Evolutionary conservation across 2,329 filamentous ascomycete genomes (phyloP), one percentile per base, ranked within the genome.

Genomic region (Alternaria sp.): DNA sequence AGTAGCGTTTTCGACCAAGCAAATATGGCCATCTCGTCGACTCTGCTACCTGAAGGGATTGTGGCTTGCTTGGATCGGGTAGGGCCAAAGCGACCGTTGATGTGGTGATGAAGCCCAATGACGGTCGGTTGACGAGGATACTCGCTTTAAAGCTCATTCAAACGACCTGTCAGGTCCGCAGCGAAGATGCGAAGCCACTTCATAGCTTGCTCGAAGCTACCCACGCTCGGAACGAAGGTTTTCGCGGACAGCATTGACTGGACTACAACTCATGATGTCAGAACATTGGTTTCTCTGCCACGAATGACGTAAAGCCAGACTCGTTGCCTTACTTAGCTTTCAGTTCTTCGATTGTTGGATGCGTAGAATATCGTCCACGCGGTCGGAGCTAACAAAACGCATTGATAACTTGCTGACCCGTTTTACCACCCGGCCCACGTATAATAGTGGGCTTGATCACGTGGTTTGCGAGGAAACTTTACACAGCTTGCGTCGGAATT

Each of bases 161-260:
- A 78, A 90, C 94, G 34, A 6, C 34, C 34, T 14, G 17, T 36
- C 51, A 99, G 96, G 74, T 99, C 95, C 1, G 92, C 91, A 5
- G 86, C 88, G 75, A 98, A 98, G 54, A 99, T 97, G 10, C 89
- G 85, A 36, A 99, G 82, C 95, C 95, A 99, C 59, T 88, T 89
- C 26, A 86, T 81, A 1, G 89, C 94, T 74, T 96, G 91, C 21
- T 94, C 92, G n/a, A 86, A 80, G 2, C 84, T 89, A 66, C 88
- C 90, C 73, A 98, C 93, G 55, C 85, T 87, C 0, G 95, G 95
- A 24, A 91, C 85, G 72, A 99, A 99, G 0, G 93, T 96, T 75
- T 99, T 99, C 23, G 95, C 93, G 2, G 93, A 97, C 11, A 97
- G 83, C 93, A 99, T 98, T 17, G 91, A 95, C 76, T 98, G 97